Base-by-base conservation (phyloP, 371 early-diverging fungal genomes). In the Cokeromyces recurvatus region DNA sequence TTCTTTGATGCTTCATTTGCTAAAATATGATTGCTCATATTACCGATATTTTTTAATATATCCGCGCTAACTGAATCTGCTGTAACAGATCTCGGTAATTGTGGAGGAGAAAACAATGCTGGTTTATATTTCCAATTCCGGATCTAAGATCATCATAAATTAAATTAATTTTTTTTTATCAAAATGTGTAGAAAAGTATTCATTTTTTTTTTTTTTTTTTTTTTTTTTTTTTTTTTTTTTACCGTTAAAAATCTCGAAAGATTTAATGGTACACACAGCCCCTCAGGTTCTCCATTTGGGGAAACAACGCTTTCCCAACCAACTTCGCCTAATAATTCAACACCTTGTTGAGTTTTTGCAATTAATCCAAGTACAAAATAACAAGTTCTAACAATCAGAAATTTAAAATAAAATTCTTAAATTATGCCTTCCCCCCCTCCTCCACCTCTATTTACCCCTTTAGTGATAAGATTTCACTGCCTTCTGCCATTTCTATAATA, bases 21-120 rank as follows among this genome's bases (percentile, higher is more conserved):
- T n/a, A 91, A 64, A 38, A 94, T 87, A 49, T 91, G 89, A 53
- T 91, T 94, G 44, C 86, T 84, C 64, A 94, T 74, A 51, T 90
- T 89, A 29, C 91, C 89, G 43, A 90, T 78, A 27, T 81, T 69
- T 51, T 77, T 78, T 11, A 93, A 55, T 22, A 92, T 81, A 52
- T 87, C 89, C 36, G 71, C 55, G 50, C 82, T 84, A 11, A 80
- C 63, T 11, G 64, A 46, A 51, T 86, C 72, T 0, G 57, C 53
- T 22, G 70, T 70, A 24, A 59, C 66, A 15, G 55, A 56, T 15
- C 55, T 41, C n/a, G 78, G 65, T 32, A 77, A 43, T 9, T 57
- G 59, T n/a, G 81, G 70, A 22, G 77, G 72, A 17, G 74, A 59
- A 12, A 72, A 55, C n/a, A 64, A 43, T 24, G 68, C 66, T 11